Evolutionary conservation across 768 basidiomycete genomes (phyloP).

Genomic region (Amanita subjunquillea): DNA sequence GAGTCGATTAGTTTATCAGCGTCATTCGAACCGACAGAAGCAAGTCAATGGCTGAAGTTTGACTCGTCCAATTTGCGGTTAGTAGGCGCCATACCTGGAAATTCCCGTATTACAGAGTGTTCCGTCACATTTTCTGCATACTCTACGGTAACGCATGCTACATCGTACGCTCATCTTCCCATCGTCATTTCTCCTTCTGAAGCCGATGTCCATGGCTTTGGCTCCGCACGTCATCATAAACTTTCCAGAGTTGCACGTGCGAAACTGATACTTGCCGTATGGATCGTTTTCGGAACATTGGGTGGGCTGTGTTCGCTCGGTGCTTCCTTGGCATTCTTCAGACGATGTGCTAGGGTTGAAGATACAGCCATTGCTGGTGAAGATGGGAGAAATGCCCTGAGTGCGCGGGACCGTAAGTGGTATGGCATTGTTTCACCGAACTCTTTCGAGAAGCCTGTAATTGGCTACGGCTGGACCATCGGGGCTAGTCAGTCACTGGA

Average conservation of each 20-base stretch:
- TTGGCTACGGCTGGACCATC: conserved; percentile 12
- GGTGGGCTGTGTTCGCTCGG: conserved; percentile 49
- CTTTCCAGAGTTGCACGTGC: conserved; percentile 33
- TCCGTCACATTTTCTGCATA: conserved; percentile 58
- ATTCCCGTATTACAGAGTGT: conserved; percentile 31
- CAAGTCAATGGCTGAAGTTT: conserved; percentile 43
- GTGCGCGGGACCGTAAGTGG: conserved; percentile 59
- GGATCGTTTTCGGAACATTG: conserved; percentile 50
- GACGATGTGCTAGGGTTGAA: conserved; percentile 44
- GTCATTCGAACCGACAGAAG: conserved; percentile 40
- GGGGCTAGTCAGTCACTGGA: background rate
- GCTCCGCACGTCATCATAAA: conserved; percentile 15
- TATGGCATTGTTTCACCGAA: conserved; percentile 34
- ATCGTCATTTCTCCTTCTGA: conserved; percentile 33
- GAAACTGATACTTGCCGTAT: conserved; percentile 46
- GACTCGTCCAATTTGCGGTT: conserved; percentile 34
- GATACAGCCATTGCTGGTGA: conserved; percentile 54
- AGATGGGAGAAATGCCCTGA: conserved; percentile 47
- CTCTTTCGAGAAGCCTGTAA: conserved; percentile 18
- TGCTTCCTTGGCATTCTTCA: conserved; percentile 41
- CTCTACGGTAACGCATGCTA: conserved; percentile 55
- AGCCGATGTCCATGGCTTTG: conserved; percentile 26
- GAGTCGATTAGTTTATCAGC: conserved; percentile 44
- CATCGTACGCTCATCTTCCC: conserved; percentile 52
- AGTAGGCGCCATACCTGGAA: conserved; percentile 43